A percentile compares a stretch with the other conserved stretches of the same genome.
Evolutionary conservation across 2,329 filamentous ascomycete genomes (phyloP).

Genomic region (Hypoxylon sp.): DNA sequence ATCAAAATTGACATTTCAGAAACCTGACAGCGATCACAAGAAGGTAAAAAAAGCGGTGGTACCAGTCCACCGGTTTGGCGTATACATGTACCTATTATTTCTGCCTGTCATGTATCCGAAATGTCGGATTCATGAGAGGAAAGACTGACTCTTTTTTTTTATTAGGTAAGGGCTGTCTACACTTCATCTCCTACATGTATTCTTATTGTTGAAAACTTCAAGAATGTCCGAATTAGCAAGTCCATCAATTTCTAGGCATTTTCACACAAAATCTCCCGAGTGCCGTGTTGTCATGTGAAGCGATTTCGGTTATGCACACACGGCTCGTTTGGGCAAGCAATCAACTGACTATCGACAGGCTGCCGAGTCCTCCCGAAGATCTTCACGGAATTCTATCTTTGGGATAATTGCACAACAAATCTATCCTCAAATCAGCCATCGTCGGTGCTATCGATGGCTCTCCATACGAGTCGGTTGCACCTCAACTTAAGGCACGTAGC

Average conservation of each 20-base stretch:
- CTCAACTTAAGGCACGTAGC: not conserved
- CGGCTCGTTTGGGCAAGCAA: constrained; percentile 27
- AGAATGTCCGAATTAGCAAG: constrained; percentile 18
- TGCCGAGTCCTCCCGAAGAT: constrained; percentile 20
- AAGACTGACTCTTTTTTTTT: not conserved
- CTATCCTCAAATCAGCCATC: not conserved
- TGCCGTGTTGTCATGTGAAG: constrained; percentile 27
- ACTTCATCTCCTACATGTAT: not conserved
- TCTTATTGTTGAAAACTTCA: not conserved
- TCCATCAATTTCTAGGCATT: constrained; percentile 4
- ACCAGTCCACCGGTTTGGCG: constrained; percentile 9
- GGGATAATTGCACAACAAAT: not conserved
- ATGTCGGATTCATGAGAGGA: not conserved
- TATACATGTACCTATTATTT: constrained; percentile 3
- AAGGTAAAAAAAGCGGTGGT: not conserved
- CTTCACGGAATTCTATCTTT: not conserved
- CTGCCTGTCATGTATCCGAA: constrained; percentile 9
- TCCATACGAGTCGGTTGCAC: not conserved
- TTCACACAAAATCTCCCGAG: constrained; percentile 33
- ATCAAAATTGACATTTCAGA: constrained; percentile 8
- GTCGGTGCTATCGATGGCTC: not conserved
- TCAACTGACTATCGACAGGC: not conserved
- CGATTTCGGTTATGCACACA: constrained; percentile 41
- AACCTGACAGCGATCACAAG: constrained; percentile 8
- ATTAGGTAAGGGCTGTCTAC: constrained; percentile 20